Conservation (phyloP, 257 asterid species). For the Solanum chilense region DNA sequence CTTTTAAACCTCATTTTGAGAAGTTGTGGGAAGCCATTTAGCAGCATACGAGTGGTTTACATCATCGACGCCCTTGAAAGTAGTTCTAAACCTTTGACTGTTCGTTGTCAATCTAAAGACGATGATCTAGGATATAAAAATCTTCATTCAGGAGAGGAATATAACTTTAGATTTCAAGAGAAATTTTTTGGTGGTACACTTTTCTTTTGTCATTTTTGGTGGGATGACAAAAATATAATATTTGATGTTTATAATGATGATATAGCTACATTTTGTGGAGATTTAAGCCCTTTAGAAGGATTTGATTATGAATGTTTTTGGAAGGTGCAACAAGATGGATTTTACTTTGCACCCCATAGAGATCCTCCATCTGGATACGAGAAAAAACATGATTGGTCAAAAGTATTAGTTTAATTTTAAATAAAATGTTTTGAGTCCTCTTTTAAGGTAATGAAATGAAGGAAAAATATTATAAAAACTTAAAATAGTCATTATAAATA, state of each 20-base stretch:
- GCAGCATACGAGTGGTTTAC: background rate
- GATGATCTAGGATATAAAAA: background rate
- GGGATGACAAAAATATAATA: background rate
- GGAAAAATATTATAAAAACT: no score
- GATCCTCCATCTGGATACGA: background rate
- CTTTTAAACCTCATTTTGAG: background rate
- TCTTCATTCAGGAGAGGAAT: rapidly evolving
- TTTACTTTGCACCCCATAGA: background rate
- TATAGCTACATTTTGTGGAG: background rate
- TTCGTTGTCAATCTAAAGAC: background rate
- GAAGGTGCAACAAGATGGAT: background rate
- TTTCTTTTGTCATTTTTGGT: background rate
- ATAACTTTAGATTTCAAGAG: background rate
- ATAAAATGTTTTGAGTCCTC: background rate
- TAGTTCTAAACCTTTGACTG: background rate
- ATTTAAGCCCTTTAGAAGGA: background rate
- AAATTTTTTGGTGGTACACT: background rate
- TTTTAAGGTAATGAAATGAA: background rate
- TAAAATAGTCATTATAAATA: background rate
- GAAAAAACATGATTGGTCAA: background rate
- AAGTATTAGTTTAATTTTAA: background rate
- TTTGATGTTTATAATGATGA: background rate
- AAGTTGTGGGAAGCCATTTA: background rate
- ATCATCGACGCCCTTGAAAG: background rate
- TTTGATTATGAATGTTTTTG: background rate